Base-by-base conservation (phyloP, 2,329 filamentous ascomycete species). In the Fusarium sp. region DNA sequence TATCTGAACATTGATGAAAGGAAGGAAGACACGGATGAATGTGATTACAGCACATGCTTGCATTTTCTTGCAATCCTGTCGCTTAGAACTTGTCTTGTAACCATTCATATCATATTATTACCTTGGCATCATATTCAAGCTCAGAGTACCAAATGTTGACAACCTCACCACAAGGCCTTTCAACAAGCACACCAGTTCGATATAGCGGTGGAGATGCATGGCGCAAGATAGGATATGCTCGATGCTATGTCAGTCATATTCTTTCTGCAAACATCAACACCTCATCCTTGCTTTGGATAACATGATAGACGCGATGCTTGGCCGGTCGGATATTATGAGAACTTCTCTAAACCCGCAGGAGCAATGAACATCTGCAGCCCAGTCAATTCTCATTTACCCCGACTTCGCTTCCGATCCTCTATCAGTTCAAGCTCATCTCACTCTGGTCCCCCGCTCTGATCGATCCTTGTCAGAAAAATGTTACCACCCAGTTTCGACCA, bases 401-500 rank as follows among this genome's bases (percentile, higher is more conserved):
- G 24, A 55, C 61, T 37, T 65, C 40, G 32, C 46, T 61, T 61
- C 56, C 29, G 51, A 49, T 30, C 55, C 41, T 24, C 16, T 29
- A 51, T 58, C 27, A 44, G 24, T 16, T 24, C 13, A 10, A 37
- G 25, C 10, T 32, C 32, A 32, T 44, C 40, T 58, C 30, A 58
- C 27, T 53, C 40, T 40, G 8, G n/a, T 32, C 51, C 51, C 58
- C 61, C 60, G 57, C 61, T 55, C 30, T 44, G 40, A 74, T 61
- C 68, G 40, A 74, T 61, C 68, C 72, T 51, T 67, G 72, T 48
- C 10, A 11, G 45, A 52, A 41, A 30, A 70, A 70, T 61, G 44
- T 51, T 56, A 47, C 62, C 46, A 37, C 45, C 42, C 44, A 48
- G 56, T 57, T 63, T 59, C 49, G 51, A 44, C 73, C 73, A 75